Conservation (phyloP, 1,284 basidiomycete genomes). For the Abortiporus biennis region DNA sequence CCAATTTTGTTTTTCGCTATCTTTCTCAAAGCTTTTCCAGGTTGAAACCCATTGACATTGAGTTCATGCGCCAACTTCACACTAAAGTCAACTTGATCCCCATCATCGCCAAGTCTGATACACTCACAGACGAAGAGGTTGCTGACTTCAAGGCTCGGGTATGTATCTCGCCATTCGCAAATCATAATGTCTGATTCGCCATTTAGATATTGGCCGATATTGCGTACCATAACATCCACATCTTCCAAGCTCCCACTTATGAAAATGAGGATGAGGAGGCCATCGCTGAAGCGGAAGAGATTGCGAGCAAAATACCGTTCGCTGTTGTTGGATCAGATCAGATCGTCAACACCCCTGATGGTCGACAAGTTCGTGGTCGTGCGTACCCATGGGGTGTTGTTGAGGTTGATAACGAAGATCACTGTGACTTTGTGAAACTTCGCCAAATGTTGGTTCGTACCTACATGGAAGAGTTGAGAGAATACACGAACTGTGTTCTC, state of each 20-base stretch:
- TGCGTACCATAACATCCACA: slow-evolving; percentile 88
- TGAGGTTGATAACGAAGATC: slow-evolving; percentile 96
- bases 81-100: slow-evolving; percentile 97
- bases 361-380: slow-evolving; percentile 86
- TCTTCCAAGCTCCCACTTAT: slow-evolving; percentile 93
- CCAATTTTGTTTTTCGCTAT: slow-evolving; percentile 6
- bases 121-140: slow-evolving; percentile 93
- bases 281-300: slow-evolving; percentile 91
- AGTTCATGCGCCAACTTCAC: slow-evolving; percentile 95
- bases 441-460: slow-evolving; percentile 97
- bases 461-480: slow-evolving; percentile 96
- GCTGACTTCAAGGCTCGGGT: slow-evolving; percentile 88
- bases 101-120: slow-evolving; percentile 95
- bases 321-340: slow-evolving; percentile 92
- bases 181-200: slow-evolving; percentile 1
- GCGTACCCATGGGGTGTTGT: slow-evolving; percentile 96
- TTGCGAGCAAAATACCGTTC: slow-evolving; percentile 95
- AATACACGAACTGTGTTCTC: slow-evolving; percentile 88
- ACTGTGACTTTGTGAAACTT: slow-evolving; percentile 98
- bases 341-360: slow-evolving; percentile 76
- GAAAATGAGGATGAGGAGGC: slow-evolving; percentile 98
- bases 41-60: slow-evolving; percentile 93
- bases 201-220: slow-evolving; percentile 85
- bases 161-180: slow-evolving; percentile 7
- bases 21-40: slow-evolving; percentile 32